Conservation (phyloP, 495 filamentous ascomycete genomes). For the Thermothielavioides terrestris region DNA sequence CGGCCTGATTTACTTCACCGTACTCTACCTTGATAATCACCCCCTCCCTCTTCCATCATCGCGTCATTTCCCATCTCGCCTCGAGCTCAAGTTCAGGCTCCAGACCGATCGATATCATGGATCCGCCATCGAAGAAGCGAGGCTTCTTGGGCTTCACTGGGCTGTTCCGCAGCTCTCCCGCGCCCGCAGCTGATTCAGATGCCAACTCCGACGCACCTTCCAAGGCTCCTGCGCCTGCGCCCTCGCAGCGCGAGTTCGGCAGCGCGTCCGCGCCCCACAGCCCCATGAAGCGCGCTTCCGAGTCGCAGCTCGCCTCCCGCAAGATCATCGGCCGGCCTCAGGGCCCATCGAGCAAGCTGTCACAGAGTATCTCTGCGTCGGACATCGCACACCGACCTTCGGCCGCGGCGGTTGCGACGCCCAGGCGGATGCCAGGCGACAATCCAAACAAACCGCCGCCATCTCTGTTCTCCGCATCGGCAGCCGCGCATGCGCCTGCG, state of each 20-base stretch:
- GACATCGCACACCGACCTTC: conserved; percentile 21
- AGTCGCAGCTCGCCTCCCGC: conserved; percentile 25
- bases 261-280: conserved; percentile 25
- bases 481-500: conserved; percentile 15
- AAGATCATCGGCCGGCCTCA: conserved; percentile 26
- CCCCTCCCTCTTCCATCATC: not conserved
- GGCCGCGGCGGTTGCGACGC: not conserved
- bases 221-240: conserved; percentile 6
- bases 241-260: conserved; percentile 15
- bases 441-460: conserved; percentile 24
- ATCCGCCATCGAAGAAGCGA: conserved; percentile 24
- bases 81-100: conserved; percentile 1
- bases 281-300: conserved; percentile 31
- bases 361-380: conserved; percentile 22
- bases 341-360: conserved; percentile 30
- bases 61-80: not conserved
- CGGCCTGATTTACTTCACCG: not conserved
- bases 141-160: conserved; percentile 23
- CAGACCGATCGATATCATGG: conserved; percentile 18
- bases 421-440: conserved; percentile 26
- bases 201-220: not conserved
- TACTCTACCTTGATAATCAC: not conserved
- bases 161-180: conserved; percentile 20
- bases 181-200: conserved; percentile 13
- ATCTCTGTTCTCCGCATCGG: conserved; percentile 9